A percentile compares a stretch with the other conserved stretches of the same genome.
These are phyloP conservation scores for Ustilago sp. DNA, from an alignment of 1,284 basidiomycete genomes.

Conservation along the genomic window DNA sequence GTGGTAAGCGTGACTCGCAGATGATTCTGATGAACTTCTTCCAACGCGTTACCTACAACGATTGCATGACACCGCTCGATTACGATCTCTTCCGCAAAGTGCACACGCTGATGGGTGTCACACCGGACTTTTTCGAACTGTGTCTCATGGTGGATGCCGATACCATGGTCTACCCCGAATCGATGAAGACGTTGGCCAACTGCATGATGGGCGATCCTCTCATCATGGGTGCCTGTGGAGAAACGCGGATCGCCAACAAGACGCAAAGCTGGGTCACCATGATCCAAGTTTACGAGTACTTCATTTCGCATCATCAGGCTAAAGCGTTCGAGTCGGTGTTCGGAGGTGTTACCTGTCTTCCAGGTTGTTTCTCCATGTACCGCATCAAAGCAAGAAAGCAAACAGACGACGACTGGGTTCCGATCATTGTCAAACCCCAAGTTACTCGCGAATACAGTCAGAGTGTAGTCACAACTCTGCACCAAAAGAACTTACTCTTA, in stretches of 20 bases:
- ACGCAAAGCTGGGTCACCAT: conserved; percentile 92
- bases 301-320: conserved; percentile 97
- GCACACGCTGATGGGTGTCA: conserved; percentile 97
- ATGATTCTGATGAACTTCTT: conserved; percentile 99
- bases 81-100: conserved; percentile 98
- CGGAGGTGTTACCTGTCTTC: conserved; percentile 98
- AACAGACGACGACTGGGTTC: conserved; percentile 92
- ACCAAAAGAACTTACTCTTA: conserved; percentile 96
- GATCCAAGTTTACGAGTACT: conserved; percentile 99
- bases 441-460: conserved; percentile 98
- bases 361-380: conserved; percentile 99
- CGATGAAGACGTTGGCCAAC: conserved; percentile 71
- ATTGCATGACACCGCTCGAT: conserved; percentile 96
- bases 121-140: conserved; percentile 98
- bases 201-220: conserved; percentile 98
- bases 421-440: conserved; percentile 95
- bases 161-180: conserved; percentile 71
- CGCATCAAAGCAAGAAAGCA: conserved; percentile 89
- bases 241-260: conserved; percentile 98
- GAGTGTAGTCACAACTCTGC: conserved; percentile 88
- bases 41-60: conserved; percentile 97
- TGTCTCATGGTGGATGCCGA: conserved; percentile 99
- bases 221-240: conserved; percentile 99
- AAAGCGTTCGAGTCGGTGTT: conserved; percentile 99
- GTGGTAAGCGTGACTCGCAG: conserved; percentile 98